phyloP scores from a whole-genome alignment of 768 basidiomycete species.

The Boletus reticuloceps region DNA sequence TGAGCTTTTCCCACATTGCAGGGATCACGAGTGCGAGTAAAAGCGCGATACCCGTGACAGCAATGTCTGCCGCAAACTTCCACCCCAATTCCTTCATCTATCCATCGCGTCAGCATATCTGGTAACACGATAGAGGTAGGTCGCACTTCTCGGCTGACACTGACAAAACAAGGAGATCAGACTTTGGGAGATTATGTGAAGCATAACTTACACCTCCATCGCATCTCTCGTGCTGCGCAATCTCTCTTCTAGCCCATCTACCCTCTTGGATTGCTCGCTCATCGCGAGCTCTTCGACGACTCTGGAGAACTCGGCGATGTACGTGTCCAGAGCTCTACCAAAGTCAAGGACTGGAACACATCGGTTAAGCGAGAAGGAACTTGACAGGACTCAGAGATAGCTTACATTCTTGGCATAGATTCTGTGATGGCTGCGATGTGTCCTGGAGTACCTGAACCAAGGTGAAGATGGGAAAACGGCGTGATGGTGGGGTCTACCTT shows the following conservation, averaged over 20 bases:
- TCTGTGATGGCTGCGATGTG: slow-evolving; percentile 19
- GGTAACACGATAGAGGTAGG: not conserved
- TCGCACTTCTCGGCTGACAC: slow-evolving; percentile 17
- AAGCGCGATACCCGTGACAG: slow-evolving; percentile 12
- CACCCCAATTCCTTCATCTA: slow-evolving; percentile 18
- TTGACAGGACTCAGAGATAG: not conserved
- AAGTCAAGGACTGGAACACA: slow-evolving; percentile 12
- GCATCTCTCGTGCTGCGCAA: slow-evolving; percentile 1
- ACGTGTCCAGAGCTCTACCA: slow-evolving; percentile 12
- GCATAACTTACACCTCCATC: slow-evolving; percentile 17
- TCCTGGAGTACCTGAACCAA: slow-evolving; percentile 9
- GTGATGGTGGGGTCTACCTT: not conserved
- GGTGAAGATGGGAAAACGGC: not conserved
- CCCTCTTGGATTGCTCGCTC: slow-evolving; percentile 4
- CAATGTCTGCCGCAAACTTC: slow-evolving; percentile 14
- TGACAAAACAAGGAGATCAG: slow-evolving; percentile 3
- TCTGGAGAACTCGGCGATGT: slow-evolving; percentile 13
- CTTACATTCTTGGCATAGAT: slow-evolving; percentile 18
- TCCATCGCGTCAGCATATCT: not conserved
- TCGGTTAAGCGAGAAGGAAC: not conserved
- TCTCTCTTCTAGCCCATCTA: not conserved
- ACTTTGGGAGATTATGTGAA: not conserved
- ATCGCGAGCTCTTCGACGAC: slow-evolving; percentile 7
- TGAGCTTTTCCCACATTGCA: slow-evolving; percentile 6
- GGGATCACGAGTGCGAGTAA: slow-evolving; percentile 15